A percentile compares a stretch with the other conserved stretches of the same genome.
phyloP scores from a whole-genome alignment of 495 filamentous ascomycete genomes.

The Xylaria nigripes region DNA sequence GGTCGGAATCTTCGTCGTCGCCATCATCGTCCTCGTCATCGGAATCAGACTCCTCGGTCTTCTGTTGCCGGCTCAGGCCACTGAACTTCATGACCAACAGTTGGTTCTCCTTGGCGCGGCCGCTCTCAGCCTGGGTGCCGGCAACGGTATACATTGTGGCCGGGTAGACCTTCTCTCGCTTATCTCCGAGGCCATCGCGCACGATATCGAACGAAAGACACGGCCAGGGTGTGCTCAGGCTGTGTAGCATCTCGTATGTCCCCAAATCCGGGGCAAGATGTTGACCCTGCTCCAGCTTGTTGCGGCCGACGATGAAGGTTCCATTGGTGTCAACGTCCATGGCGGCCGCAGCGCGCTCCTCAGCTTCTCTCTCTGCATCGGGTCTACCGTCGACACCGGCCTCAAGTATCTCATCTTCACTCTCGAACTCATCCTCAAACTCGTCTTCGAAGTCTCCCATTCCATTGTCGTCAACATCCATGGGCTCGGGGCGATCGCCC shows the following conservation, averaged over 20 bases:
- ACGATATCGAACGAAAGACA: slow-evolving; percentile 94
- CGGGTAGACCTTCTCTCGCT: slow-evolving; percentile 74
- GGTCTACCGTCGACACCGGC: slow-evolving; percentile 88
- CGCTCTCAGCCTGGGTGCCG: slow-evolving; percentile 81
- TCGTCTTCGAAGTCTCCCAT: slow-evolving; percentile 92
- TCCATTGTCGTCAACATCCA: slow-evolving; percentile 51
- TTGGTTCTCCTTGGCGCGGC: slow-evolving; percentile 74
- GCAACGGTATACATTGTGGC: slow-evolving; percentile 89
- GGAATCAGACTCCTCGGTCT: slow-evolving; percentile 46
- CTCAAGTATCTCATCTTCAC: slow-evolving; percentile 91
- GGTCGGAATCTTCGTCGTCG: slow-evolving; percentile 75
- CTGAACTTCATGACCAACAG: slow-evolving; percentile 94
- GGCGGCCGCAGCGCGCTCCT: slow-evolving; percentile 60
- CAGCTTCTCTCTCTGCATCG: slow-evolving; percentile 85
- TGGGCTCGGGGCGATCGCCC: slow-evolving; percentile 54
- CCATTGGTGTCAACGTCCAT: slow-evolving; percentile 85
- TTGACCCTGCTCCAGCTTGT: slow-evolving; percentile 79
- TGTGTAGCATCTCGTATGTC: slow-evolving; percentile 95
- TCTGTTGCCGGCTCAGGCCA: slow-evolving; percentile 76
- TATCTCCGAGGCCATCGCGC: slow-evolving; percentile 78
- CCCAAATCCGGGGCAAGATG: slow-evolving; percentile 81
- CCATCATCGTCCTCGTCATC: slow-evolving; percentile 68
- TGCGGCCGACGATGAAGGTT: slow-evolving; percentile 86
- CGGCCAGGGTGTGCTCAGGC: slow-evolving; percentile 84
- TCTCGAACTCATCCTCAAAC: slow-evolving; percentile 94